Evolutionary conservation across 164 flowering plant species (phyloP), one percentile per base, ranked within the genome.

Genomic region (Paratinospora sagittata): DNA sequence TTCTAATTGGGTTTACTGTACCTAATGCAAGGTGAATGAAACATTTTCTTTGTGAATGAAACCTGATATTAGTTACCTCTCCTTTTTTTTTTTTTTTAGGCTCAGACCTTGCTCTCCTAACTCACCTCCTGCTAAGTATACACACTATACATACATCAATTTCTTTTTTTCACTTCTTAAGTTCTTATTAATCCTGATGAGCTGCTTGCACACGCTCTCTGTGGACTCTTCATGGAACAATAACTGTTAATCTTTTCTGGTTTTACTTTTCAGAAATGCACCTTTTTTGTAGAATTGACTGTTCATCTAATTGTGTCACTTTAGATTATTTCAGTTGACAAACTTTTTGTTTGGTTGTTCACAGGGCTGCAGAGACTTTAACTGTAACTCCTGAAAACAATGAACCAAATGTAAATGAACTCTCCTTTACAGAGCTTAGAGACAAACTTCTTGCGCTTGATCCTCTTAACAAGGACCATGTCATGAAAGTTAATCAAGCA

Each of bases 381-480:
- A 69, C 71, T 60, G 63, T 78, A 72, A 65, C 83, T 65, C 27
- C 80, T 6, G 81, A 79, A 21, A 74, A 77, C 47, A 76, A 73
- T 55, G 92, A 87, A 70, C 78, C 79, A 69, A 81, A 84, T 60
- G 78, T 93, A 45, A 78, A 84, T 70, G 92, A 88, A 69, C 83
- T 93, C 43, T 86, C 98, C 58, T 91, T 93, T 74, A 90, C 98
- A 27, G 99, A 93, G 81, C 77, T 96, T 66, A 85, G 99, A 82
- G 99, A 96, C 80, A 90, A 90, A 78, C 85, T 96, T 69, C 87
- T 96, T 76, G 93, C 96, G 19, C 86, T 96, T 62, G 92, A 93
- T 83, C 97, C 98, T 76, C 97, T 93, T 68, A 86, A 93, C 80
- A 88, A 86, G 64, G 93, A 89, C 36, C 95, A 89, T 78, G 85